A percentile compares a stretch with the other conserved stretches of the same genome.
Conservation (phyloP, 768 basidiomycete species). For the Clitopilus passeckerianus region DNA sequence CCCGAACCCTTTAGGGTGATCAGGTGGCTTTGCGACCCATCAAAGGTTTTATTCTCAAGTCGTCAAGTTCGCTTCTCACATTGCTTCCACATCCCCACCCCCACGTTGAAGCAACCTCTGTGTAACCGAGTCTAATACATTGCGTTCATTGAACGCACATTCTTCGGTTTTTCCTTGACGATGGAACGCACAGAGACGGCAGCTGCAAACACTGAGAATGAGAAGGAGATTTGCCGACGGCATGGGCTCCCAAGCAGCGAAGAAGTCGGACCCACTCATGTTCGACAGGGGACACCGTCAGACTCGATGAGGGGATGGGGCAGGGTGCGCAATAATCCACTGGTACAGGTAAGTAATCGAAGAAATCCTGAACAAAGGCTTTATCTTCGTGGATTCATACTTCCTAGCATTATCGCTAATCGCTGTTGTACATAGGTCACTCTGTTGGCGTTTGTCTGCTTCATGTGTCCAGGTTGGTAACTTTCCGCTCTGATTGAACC, state of each 20-base stretch:
- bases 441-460: slow-evolving; percentile 57
- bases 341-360: slow-evolving; percentile 35
- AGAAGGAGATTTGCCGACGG: not conserved
- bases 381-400: not conserved
- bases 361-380: not conserved
- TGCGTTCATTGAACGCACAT: not conserved
- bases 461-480: slow-evolving; percentile 41
- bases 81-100: not conserved
- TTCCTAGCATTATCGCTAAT: not conserved
- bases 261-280: not conserved
- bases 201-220: slow-evolving; percentile 25
- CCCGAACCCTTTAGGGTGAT: slow-evolving; percentile 1
- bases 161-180: not conserved
- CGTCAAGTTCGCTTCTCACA: not conserved
- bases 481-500: not conserved
- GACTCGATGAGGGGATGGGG: slow-evolving; percentile 32
- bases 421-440: slow-evolving; percentile 20
- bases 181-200: not conserved
- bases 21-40: not conserved
- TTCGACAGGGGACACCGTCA: slow-evolving; percentile 14
- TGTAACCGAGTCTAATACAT: not conserved
- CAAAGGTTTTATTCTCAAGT: slow-evolving; percentile 1
- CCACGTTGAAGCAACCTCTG: not conserved
- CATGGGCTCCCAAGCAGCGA: not conserved
- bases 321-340: slow-evolving; percentile 47